These are phyloP conservation scores for Penicillium sp. DNA, from an alignment of 2,329 filamentous ascomycete genomes.

Conservation along the genomic window DNA sequence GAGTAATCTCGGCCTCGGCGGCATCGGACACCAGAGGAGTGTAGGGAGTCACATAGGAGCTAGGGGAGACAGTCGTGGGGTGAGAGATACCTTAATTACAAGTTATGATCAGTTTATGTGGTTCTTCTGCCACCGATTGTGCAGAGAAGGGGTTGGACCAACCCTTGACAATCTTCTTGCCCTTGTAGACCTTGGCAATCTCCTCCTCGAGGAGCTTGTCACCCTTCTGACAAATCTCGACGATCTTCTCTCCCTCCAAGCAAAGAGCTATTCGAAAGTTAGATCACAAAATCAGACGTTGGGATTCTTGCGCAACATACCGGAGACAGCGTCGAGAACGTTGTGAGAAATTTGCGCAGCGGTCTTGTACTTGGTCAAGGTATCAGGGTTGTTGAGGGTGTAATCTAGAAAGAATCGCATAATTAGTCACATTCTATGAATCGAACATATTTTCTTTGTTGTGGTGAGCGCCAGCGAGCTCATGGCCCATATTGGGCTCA, in stretches of 20 bases:
- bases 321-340: constrained; percentile 79
- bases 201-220: constrained; percentile 95
- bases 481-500: constrained; percentile 11
- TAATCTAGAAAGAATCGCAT: constrained; percentile 60
- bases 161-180: constrained; percentile 96
- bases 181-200: constrained; percentile 92
- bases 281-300: constrained; percentile 11
- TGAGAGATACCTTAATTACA: constrained; percentile 70
- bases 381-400: constrained; percentile 86
- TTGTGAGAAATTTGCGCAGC: constrained; percentile 93
- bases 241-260: constrained; percentile 83
- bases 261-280: constrained; percentile 55
- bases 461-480: constrained; percentile 21
- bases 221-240: constrained; percentile 91
- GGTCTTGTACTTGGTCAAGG: constrained; percentile 98
- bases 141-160: constrained; percentile 26
- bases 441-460: background rate
- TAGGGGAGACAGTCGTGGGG: constrained; percentile 92
- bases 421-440: constrained; percentile 15
- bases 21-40: constrained; percentile 85
- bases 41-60: constrained; percentile 93
- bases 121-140: background rate
- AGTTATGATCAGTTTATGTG: constrained; percentile 7
- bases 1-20: constrained; percentile 73
- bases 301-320: constrained; percentile 37